These are phyloP conservation scores for Handroanthus guayacan DNA, from an alignment of 257 asterid species.

Conservation along the genomic window DNA sequence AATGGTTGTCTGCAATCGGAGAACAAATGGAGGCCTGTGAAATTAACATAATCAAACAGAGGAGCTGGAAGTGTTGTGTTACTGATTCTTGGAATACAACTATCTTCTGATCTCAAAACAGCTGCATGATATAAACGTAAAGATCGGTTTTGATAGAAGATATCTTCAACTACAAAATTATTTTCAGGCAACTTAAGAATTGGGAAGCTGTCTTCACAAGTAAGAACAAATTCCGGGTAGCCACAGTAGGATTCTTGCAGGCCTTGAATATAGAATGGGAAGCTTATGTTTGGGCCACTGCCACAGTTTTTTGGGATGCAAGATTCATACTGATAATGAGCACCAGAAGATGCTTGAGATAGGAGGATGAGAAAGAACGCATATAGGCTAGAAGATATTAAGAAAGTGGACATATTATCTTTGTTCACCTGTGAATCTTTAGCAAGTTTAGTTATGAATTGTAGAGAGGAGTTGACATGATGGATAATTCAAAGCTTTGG, in stretches of 20 bases:
- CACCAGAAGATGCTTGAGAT: constrained; percentile 39
- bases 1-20: constrained; percentile 41
- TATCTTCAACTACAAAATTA: constrained; percentile 44
- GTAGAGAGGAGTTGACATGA: background rate
- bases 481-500: constrained; percentile 28
- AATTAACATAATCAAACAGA: background rate
- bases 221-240: constrained; percentile 44
- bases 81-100: constrained; percentile 46
- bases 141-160: constrained; percentile 36
- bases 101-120: background rate
- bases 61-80: constrained; percentile 34
- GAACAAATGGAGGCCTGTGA: constrained; percentile 44
- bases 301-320: constrained; percentile 51
- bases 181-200: constrained; percentile 36
- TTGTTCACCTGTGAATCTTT: constrained; percentile 42
- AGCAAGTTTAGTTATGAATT: background rate
- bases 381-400: constrained; percentile 31
- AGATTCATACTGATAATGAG: constrained; percentile 48
- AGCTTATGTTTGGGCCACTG: constrained; percentile 55
- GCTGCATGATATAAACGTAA: constrained; percentile 44
- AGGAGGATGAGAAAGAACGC: constrained; percentile 42
- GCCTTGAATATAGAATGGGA: constrained; percentile 57
- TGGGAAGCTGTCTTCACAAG: constrained; percentile 50
- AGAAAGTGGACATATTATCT: constrained; percentile 7
- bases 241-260: constrained; percentile 59